phyloP scores from a whole-genome alignment of 345 rosid genomes.

The Rhodamnia argentea region DNA sequence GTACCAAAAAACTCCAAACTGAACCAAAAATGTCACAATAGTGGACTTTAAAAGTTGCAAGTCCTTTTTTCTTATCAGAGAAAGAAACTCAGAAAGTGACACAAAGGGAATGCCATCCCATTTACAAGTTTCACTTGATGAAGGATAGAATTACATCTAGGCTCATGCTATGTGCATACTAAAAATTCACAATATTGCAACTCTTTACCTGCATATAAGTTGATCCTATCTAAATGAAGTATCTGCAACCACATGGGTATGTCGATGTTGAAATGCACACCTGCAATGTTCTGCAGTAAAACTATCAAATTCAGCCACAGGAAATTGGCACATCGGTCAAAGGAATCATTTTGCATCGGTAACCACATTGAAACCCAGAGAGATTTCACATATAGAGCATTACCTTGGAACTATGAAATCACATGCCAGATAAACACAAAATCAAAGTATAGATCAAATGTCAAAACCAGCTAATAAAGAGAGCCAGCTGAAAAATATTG shows the following conservation, averaged over 20 bases:
- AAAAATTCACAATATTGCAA: neutral
- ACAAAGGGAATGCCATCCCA: neutral
- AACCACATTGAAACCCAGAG: neutral
- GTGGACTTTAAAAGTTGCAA: neutral
- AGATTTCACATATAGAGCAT: neutral
- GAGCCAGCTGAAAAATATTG: neutral
- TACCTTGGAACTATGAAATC: neutral
- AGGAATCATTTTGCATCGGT: neutral
- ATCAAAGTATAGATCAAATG: neutral
- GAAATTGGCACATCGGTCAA: neutral
- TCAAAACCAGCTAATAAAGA: neutral
- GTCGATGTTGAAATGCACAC: slow-evolving; percentile 65
- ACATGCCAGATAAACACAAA: neutral
- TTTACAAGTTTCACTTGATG: neutral
- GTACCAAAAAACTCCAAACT: neutral
- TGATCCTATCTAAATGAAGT: slow-evolving; percentile 64
- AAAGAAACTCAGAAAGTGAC: neutral
- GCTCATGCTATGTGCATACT: neutral
- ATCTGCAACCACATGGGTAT: slow-evolving; percentile 66
- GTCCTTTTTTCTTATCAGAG: neutral
- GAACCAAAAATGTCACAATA: neutral
- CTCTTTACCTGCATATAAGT: slow-evolving; percentile 65
- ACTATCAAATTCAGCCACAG: slow-evolving; percentile 15
- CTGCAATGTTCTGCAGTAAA: slow-evolving; percentile 66
- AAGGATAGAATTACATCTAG: neutral